Conservation (phyloP, 768 basidiomycete species). For the Suillus lakei region DNA sequence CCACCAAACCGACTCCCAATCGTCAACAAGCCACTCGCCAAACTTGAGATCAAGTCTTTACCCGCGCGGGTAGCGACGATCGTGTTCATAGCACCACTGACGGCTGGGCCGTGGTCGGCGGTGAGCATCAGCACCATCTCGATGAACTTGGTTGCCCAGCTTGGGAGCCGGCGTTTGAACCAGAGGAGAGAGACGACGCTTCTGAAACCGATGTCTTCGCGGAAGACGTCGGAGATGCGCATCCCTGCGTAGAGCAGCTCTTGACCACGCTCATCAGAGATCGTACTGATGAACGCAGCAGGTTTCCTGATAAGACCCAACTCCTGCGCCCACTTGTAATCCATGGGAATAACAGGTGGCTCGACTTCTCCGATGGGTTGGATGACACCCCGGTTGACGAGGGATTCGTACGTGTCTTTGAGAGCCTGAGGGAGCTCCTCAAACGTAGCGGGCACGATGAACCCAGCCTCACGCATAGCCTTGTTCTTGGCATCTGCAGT, state of each 20-base stretch:
- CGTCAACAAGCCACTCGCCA: slow-evolving; percentile 94
- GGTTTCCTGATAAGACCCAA: no score
- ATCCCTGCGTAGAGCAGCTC: no score
- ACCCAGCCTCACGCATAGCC: slow-evolving; percentile 94
- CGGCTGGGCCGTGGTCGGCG: slow-evolving; percentile 98
- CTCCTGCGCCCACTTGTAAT: slow-evolving; percentile 99
- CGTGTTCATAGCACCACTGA: slow-evolving; percentile 99
- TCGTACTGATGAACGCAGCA: no score
- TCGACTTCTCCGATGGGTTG: slow-evolving; percentile 77
- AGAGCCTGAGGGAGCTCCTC: slow-evolving; percentile 82
- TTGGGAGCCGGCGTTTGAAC: no score
- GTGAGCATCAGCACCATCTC: no score
- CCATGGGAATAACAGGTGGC: slow-evolving; percentile 97
- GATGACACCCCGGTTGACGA: slow-evolving; percentile 74
- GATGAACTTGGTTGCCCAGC: no score
- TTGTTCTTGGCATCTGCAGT: no score
- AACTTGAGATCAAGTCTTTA: slow-evolving; percentile 96
- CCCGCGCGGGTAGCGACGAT: slow-evolving; percentile 98
- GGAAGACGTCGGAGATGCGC: no score
- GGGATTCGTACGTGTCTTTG: slow-evolving; percentile 81
- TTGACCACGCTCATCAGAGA: no score
- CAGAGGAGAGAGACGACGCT: no score
- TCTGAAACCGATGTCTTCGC: no score
- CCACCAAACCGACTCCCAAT: slow-evolving; percentile 99
- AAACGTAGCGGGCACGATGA: slow-evolving; percentile 97